Evolutionary conservation across 257 asterid genomes (phyloP).

Genomic region (Jacaranda mimosifolia): DNA sequence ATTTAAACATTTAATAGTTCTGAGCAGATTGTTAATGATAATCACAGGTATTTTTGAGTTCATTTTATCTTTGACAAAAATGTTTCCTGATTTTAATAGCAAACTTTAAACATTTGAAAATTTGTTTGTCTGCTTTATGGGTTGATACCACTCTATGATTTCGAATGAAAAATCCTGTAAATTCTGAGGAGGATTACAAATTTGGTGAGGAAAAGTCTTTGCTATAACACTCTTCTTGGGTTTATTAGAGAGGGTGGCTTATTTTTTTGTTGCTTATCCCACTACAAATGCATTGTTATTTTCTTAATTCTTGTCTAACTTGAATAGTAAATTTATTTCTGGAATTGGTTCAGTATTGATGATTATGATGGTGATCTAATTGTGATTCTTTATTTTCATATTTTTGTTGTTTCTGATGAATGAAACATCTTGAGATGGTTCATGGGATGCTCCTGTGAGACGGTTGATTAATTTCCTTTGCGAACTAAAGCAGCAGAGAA

Average conservation of each 20-base stretch:
- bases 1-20: background rate
- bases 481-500: background rate
- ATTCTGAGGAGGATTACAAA: background rate
- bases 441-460: background rate
- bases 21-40: background rate
- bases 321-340: background rate
- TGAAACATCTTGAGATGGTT: background rate
- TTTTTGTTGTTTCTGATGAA: background rate
- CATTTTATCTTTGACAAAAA: background rate
- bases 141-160: background rate
- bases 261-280: background rate
- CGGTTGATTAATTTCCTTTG: background rate
- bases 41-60: background rate
- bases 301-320: background rate
- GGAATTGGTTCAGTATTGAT: background rate
- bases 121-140: constrained; percentile 3
- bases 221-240: background rate
- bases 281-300: background rate
- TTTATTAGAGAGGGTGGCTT: background rate
- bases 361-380: constrained; percentile 1
- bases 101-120: background rate
- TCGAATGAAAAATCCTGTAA: background rate
- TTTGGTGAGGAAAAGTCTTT: background rate
- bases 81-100: background rate
- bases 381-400: background rate